Evolutionary conservation across 1,284 basidiomycete genomes (phyloP).

Genomic region (Pseudozyma thailandica): DNA sequence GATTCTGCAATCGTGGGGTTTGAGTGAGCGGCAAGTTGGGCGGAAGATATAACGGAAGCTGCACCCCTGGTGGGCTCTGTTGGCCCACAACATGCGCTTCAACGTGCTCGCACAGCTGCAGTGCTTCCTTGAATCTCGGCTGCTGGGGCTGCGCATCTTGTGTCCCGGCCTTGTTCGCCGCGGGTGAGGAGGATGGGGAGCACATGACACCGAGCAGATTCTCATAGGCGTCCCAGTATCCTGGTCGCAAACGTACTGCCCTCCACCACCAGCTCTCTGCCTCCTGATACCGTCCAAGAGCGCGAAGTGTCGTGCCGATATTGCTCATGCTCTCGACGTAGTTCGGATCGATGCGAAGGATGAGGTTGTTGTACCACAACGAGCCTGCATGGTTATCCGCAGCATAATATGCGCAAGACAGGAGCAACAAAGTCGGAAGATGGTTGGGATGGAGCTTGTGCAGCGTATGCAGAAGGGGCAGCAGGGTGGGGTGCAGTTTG

Average conservation of each 20-base stretch:
- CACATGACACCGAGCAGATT: constrained; percentile 71
- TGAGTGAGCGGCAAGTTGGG: constrained; percentile 66
- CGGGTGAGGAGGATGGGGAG: constrained; percentile 39
- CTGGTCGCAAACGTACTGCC: constrained; percentile 70
- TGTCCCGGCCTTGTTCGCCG: not conserved
- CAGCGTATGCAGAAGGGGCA: constrained; percentile 63
- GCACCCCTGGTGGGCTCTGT: constrained; percentile 9
- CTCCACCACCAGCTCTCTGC: constrained; percentile 72
- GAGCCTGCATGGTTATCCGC: constrained; percentile 58
- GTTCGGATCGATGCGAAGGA: constrained; percentile 68
- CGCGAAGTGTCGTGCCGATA: constrained; percentile 72
- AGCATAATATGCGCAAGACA: constrained; percentile 65
- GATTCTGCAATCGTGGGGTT: constrained; percentile 70
- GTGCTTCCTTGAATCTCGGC: constrained; percentile 67
- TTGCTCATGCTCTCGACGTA: constrained; percentile 71
- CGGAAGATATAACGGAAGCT: constrained; percentile 47
- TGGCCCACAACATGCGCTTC: constrained; percentile 53
- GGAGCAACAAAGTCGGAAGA: constrained; percentile 60
- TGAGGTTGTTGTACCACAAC: constrained; percentile 68
- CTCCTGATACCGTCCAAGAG: constrained; percentile 68
- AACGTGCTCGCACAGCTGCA: constrained; percentile 68
- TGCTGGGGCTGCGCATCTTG: constrained; percentile 14
- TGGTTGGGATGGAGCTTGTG: constrained; percentile 60
- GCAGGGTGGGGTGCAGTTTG: constrained; percentile 59
- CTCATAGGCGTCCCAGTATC: constrained; percentile 70